phyloP scores from a whole-genome alignment of 78 protist genomes.

The Dictyostelium intermedium region DNA sequence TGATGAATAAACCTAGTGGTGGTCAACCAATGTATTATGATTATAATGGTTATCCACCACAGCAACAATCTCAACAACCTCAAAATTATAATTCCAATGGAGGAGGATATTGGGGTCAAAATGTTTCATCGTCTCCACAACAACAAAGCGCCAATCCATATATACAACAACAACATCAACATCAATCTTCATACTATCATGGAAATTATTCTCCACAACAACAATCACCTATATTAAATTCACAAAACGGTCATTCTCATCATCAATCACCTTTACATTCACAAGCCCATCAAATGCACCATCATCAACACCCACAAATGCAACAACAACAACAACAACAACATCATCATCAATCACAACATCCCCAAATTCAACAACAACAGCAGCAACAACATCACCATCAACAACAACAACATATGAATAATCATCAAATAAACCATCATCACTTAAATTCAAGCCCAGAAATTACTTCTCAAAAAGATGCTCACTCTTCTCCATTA shows the following conservation, averaged over 20 bases:
- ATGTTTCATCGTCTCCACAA: neutral
- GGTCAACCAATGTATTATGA: neutral
- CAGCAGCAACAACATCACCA: conserved; percentile 33
- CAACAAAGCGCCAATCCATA: neutral
- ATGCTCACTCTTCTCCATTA: neutral
- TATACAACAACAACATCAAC: neutral
- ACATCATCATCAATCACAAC: neutral
- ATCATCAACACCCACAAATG: neutral
- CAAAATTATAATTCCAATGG: neutral
- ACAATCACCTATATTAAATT: conserved; percentile 10
- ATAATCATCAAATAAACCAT: conserved; percentile 10
- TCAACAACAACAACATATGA: conserved; percentile 5
- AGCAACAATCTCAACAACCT: neutral
- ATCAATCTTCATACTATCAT: neutral
- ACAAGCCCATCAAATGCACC: neutral
- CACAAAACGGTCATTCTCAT: neutral
- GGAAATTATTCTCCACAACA: neutral
- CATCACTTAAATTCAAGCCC: neutral
- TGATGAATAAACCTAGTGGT: neutral
- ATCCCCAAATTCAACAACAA: neutral
- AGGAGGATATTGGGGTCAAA: neutral
- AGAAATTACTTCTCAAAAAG: neutral
- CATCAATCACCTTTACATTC: neutral
- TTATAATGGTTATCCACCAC: neutral
- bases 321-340: neutral